Conservation (phyloP, 169 alveolate species). For the Plasmodium chabaudi region DNA sequence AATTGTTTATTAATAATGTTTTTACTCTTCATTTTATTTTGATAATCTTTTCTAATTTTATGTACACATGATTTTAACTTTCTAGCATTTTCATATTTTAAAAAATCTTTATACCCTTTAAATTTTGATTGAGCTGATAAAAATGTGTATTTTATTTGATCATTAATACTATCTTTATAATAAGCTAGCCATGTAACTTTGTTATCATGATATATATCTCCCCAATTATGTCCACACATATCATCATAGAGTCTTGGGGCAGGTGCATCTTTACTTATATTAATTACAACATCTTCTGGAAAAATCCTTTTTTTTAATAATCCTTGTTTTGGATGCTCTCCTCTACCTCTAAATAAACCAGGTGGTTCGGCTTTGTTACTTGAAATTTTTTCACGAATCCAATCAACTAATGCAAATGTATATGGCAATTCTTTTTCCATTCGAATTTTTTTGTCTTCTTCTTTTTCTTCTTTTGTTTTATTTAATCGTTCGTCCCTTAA, state of each 20-base stretch:
- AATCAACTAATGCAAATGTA: slow-evolving; percentile 87
- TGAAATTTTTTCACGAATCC: slow-evolving; percentile 94
- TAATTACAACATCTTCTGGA: slow-evolving; percentile 96
- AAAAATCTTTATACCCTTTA: slow-evolving; percentile 96
- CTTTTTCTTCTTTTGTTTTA: slow-evolving; percentile 89
- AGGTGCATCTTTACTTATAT: slow-evolving; percentile 96
- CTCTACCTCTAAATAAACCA: slow-evolving; percentile 99
- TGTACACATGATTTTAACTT: slow-evolving; percentile 91
- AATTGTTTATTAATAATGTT: slow-evolving; percentile 91
- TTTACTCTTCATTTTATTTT: slow-evolving; percentile 87
- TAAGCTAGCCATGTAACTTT: slow-evolving; percentile 97
- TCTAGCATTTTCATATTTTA: slow-evolving; percentile 97
- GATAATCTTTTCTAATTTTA: slow-evolving; percentile 93
- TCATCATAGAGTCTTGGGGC: slow-evolving; percentile 94
- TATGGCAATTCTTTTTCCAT: slow-evolving; percentile 85
- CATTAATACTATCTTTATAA: slow-evolving; percentile 94
- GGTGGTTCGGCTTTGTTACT: slow-evolving; percentile 98
- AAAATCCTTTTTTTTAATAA: slow-evolving; percentile 90
- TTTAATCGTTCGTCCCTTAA: slow-evolving; percentile 88
- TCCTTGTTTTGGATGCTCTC: slow-evolving; percentile 99
- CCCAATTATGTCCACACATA: slow-evolving; percentile 98
- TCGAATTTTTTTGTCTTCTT: slow-evolving; percentile 86
- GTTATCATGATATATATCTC: slow-evolving; percentile 95
- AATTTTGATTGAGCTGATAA: slow-evolving; percentile 96
- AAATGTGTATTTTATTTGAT: slow-evolving; percentile 94